phyloP scores from a whole-genome alignment of 495 filamentous ascomycete genomes.

The Podospora pseudocomata region DNA sequence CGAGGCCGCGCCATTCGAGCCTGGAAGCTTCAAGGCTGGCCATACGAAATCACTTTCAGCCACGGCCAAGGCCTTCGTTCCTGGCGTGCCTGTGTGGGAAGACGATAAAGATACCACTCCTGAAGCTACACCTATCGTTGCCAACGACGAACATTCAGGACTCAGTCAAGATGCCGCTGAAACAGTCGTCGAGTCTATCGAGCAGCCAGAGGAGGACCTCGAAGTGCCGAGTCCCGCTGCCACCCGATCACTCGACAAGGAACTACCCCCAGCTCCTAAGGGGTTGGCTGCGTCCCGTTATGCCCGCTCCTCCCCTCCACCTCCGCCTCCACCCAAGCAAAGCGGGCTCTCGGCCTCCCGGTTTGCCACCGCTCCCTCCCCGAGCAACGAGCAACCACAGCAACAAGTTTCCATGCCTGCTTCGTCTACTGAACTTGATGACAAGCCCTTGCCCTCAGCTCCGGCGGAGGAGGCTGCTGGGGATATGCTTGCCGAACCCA shows the following conservation, averaged over 20 bases:
- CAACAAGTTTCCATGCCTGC: slow-evolving; percentile 11
- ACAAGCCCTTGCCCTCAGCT: slow-evolving; percentile 15
- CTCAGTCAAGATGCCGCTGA: slow-evolving; percentile 11
- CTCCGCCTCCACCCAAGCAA: slow-evolving; percentile 32
- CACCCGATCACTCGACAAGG: neutral
- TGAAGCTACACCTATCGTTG: slow-evolving; percentile 18
- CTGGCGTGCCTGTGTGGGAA: slow-evolving; percentile 44
- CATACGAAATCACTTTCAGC: slow-evolving; percentile 63
- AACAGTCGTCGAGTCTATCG: slow-evolving; percentile 15
- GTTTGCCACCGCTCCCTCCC: slow-evolving; percentile 26
- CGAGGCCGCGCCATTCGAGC: slow-evolving; percentile 39
- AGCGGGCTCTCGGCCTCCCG: slow-evolving; percentile 35
- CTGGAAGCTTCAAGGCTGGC: slow-evolving; percentile 39
- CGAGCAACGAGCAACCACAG: slow-evolving; percentile 27
- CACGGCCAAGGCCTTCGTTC: slow-evolving; percentile 64
- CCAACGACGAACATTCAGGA: slow-evolving; percentile 24
- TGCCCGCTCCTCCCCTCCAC: slow-evolving; percentile 34
- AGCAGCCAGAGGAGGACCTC: slow-evolving; percentile 17
- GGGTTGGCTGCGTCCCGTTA: slow-evolving; percentile 42
- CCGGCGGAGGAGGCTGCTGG: slow-evolving; percentile 12
- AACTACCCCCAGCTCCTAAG: slow-evolving; percentile 20
- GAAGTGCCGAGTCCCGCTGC: neutral
- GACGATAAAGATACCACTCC: slow-evolving; percentile 30
- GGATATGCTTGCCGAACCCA: slow-evolving; percentile 42
- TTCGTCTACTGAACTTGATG: slow-evolving; percentile 19